phyloP scores from a whole-genome alignment of 139 green algal genomes.

The Asterochloris erici region DNA sequence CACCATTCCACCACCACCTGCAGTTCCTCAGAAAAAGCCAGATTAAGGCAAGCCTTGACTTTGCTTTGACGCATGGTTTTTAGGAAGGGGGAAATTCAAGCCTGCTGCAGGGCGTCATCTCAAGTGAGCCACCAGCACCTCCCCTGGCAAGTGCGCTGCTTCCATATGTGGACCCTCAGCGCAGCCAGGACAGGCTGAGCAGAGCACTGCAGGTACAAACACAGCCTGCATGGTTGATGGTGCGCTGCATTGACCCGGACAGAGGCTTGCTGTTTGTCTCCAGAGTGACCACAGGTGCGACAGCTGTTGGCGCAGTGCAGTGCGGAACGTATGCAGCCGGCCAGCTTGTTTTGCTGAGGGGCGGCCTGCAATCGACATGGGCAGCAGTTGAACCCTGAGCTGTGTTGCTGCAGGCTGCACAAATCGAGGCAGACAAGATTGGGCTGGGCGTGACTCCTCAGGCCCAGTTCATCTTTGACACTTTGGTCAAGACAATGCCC shows the following conservation, averaged over 20 bases:
- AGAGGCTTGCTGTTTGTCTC: no score
- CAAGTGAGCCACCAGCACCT: background rate
- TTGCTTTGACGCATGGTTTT: no score
- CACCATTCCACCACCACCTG: slow-evolving; percentile 41
- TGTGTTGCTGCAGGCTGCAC: slow-evolving; percentile 34
- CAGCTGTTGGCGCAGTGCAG: no score
- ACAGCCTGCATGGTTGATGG: background rate
- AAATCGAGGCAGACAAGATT: slow-evolving; percentile 41
- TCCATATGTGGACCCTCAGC: slow-evolving; percentile 28
- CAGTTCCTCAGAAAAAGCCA: slow-evolving; percentile 19
- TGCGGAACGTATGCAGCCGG: no score
- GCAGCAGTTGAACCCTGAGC: background rate
- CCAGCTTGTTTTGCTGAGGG: no score
- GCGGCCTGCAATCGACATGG: background rate
- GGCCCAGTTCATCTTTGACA: slow-evolving; percentile 46
- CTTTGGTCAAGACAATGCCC: slow-evolving; percentile 49
- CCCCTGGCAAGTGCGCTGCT: background rate
- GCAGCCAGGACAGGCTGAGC: slow-evolving; percentile 26
- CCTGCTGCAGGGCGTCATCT: slow-evolving; percentile 2
- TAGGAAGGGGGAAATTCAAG: background rate
- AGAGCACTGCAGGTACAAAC: slow-evolving; percentile 26
- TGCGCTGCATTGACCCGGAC: no score
- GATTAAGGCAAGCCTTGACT: background rate
- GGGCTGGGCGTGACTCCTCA: slow-evolving; percentile 43
- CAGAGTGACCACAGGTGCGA: no score